Evolutionary conservation across 2,329 filamentous ascomycete species (phyloP), one percentile per base, ranked within the genome.

Genomic region (Phaeosphaeria sp.): DNA sequence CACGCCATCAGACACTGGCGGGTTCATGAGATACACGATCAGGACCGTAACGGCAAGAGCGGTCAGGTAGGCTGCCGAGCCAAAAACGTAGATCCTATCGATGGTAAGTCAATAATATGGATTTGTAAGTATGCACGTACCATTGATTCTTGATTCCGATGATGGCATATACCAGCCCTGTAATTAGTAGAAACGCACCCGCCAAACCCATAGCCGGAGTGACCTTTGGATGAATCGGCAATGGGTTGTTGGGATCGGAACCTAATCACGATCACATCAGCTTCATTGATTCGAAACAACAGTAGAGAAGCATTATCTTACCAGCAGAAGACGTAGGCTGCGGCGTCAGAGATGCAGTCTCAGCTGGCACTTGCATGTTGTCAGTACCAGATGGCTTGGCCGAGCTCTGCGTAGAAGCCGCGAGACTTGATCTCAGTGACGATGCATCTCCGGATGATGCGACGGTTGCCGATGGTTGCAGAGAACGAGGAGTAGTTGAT

Each of bases 21-120:
- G 85, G 53, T 84, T 89, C 90, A 96, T 95, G 40, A 97, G 89
- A 74, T 97, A 97, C 45, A 96, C 77, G 53, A 97, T 92, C 21
- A 98, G 81, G 2, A 97, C 90, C 0, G 90, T 87, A 13, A 95
- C 88, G 17, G 90, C 88, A 36, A 97, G 79, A 45, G 88, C 86
- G 21, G 86, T 83, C 24, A 95, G 81, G 67, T 91, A 93, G 5
- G 87, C 91, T 0, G 89, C 87, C 15, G 93, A 95, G 56, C 96
- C 84, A 75, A 91, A 96, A 24, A 78, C 65, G 45, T 77, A 74
- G n/a, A 78, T 62, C 74, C 75, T 78, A 42, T 21, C 25, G 6
- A 11, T 24, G 30, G 57, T 76, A 43, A 76, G 67, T 54, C 17
- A 22, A 17, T 46, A 9, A 9, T 24, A 25, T 11, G 3, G 21